phyloP scores from a whole-genome alignment of 768 basidiomycete genomes.

The Russula olivacea region DNA sequence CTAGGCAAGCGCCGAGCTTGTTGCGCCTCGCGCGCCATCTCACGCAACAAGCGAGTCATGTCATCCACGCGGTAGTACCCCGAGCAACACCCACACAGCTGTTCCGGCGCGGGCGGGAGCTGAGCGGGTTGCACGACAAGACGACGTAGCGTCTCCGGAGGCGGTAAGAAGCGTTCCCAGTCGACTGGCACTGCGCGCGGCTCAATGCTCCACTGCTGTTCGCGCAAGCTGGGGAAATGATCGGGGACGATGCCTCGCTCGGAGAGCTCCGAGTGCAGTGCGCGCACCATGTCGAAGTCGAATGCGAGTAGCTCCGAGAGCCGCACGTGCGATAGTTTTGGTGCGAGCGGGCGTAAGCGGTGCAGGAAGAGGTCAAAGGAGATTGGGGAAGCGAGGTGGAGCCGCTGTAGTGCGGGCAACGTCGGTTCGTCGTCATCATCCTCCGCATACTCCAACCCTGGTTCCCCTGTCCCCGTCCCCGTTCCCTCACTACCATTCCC shows the following conservation, averaged over 20 bases:
- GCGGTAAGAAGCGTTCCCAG: constrained; percentile 20
- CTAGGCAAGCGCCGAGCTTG: neutral
- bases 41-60: constrained; percentile 20
- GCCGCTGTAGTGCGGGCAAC: constrained; percentile 16
- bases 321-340: constrained; percentile 17
- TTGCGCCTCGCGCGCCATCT: constrained; percentile 21
- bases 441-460: neutral
- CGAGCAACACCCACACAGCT: constrained; percentile 23
- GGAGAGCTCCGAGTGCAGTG: constrained; percentile 23
- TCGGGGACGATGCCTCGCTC: constrained; percentile 21
- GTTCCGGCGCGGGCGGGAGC: constrained; percentile 18
- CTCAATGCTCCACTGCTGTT: constrained; percentile 15
- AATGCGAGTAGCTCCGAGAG: constrained; percentile 25
- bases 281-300: constrained; percentile 20
- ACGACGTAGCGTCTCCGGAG: neutral
- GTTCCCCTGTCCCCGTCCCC: neutral
- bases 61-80: constrained; percentile 23
- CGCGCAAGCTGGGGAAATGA: constrained; percentile 12
- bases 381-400: constrained; percentile 24
- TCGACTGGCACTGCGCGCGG: constrained; percentile 17
- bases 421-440: constrained; percentile 1
- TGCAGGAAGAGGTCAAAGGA: constrained; percentile 23
- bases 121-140: constrained; percentile 21
- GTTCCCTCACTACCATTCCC: neutral
- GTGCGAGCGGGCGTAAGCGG: constrained; percentile 21